Evolutionary conservation across 2,329 filamentous ascomycete genomes (phyloP).

Genomic region (Neurospora crassa): DNA sequence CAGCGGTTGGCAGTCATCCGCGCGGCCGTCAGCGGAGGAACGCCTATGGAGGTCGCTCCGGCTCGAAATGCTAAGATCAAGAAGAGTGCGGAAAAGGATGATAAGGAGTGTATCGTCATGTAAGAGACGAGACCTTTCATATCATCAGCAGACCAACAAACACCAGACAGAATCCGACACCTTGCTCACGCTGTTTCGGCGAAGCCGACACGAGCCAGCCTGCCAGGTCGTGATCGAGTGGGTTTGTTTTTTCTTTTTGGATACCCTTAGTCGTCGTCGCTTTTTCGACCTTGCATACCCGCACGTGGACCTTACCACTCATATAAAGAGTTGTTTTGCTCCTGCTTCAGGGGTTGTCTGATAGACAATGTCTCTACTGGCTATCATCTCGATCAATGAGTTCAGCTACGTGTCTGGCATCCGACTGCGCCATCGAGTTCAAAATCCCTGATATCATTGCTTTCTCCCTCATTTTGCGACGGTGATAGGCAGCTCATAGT

Average conservation of each 20-base stretch:
- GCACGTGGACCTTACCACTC: neutral
- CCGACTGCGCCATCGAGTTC: too few species aligned
- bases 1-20: conserved; percentile 80
- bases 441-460: neutral
- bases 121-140: conserved; percentile 22
- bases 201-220: neutral
- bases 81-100: conserved; percentile 36
- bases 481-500: neutral
- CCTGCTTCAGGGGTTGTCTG: neutral
- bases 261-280: neutral
- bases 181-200: neutral
- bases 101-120: conserved; percentile 52
- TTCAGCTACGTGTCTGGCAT: too few species aligned
- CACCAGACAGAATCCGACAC: neutral
- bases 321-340: neutral
- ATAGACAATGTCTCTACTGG: neutral
- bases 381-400: neutral
- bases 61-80: conserved; percentile 40
- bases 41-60: conserved; percentile 47
- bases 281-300: neutral
- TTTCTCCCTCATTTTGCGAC: neutral
- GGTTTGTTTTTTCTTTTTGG: neutral
- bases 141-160: neutral
- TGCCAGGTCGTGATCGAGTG: neutral
- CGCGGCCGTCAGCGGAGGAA: conserved; percentile 60